Evolutionary conservation across 495 filamentous ascomycete species (phyloP).

Genomic region (Talaromyces wortmannii): DNA sequence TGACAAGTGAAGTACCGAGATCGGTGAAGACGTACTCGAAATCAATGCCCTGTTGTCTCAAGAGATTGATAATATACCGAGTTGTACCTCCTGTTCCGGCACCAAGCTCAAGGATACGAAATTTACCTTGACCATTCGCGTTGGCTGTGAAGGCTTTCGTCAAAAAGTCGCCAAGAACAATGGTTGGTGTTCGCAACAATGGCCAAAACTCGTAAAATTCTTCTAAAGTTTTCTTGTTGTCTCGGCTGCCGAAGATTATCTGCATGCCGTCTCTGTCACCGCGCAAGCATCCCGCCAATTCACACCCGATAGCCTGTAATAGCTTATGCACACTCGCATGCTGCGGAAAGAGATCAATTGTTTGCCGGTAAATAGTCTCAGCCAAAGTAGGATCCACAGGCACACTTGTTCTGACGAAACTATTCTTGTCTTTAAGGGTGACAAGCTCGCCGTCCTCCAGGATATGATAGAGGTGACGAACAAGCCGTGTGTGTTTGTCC

Average conservation of each 20-base stretch:
- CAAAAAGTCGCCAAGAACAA: conserved; percentile 3
- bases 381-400: conserved; percentile 1
- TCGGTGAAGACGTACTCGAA: conserved; percentile 44
- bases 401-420: not conserved
- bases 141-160: not conserved
- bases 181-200: not conserved
- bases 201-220: conserved; percentile 20
- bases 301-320: conserved; percentile 16
- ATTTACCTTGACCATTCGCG: not conserved
- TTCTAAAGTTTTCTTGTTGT: conserved; percentile 15
- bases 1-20: conserved; percentile 30
- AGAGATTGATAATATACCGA: conserved; percentile 12
- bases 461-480: conserved; percentile 29
- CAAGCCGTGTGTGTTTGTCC: conserved; percentile 22
- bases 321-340: conserved; percentile 22
- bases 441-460: conserved; percentile 27
- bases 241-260: conserved; percentile 22
- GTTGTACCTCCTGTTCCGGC: conserved; percentile 40
- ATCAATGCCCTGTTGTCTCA: conserved; percentile 11
- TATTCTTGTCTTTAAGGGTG: conserved; percentile 22
- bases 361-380: not conserved
- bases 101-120: conserved; percentile 36
- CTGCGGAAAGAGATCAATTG: conserved; percentile 8
- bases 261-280: conserved; percentile 22
- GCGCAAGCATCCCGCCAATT: conserved; percentile 22